Evolutionary conservation across 768 basidiomycete genomes (phyloP).

Genomic region (Glaciozyma antarctica): DNA sequence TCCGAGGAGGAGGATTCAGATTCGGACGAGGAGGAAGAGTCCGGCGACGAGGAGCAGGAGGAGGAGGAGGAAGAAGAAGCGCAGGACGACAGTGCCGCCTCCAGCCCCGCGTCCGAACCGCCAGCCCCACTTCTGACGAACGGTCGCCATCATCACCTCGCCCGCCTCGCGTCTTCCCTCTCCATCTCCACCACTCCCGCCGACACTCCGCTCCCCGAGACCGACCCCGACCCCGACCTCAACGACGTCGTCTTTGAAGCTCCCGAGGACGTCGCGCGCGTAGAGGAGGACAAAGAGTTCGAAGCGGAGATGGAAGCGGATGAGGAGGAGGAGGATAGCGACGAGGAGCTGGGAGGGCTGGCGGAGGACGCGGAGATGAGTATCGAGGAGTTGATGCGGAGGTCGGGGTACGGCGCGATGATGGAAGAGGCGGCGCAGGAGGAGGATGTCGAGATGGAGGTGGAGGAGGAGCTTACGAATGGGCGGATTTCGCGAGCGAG

Average conservation of each 20-base stretch:
- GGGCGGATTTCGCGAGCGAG: neutral
- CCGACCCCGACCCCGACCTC: slow-evolving; percentile 14
- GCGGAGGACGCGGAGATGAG: slow-evolving; percentile 43
- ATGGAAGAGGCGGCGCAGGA: slow-evolving; percentile 36
- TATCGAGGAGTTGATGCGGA: slow-evolving; percentile 41
- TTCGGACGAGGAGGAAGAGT: slow-evolving; percentile 28
- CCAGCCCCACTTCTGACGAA: neutral
- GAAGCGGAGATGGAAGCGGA: slow-evolving; percentile 44
- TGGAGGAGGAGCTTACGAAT: neutral
- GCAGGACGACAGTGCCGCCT: neutral
- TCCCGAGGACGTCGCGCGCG: slow-evolving; percentile 39
- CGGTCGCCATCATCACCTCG: neutral
- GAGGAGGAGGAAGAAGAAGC: neutral
- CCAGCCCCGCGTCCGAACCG: neutral
- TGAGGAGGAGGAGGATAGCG: slow-evolving; percentile 34
- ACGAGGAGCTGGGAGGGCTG: slow-evolving; percentile 41
- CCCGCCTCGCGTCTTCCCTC: slow-evolving; percentile 3
- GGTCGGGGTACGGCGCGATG: slow-evolving; percentile 39
- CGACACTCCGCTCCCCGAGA: neutral
- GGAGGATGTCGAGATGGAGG: slow-evolving; percentile 35
- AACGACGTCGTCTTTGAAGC: slow-evolving; percentile 37
- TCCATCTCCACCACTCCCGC: slow-evolving; percentile 21
- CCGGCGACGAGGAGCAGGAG: slow-evolving; percentile 6
- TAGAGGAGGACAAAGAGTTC: slow-evolving; percentile 42
- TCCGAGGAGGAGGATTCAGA: slow-evolving; percentile 31